phyloP scores from a whole-genome alignment of 1,284 basidiomycete species.

The Mrakiaceae sp. region DNA sequence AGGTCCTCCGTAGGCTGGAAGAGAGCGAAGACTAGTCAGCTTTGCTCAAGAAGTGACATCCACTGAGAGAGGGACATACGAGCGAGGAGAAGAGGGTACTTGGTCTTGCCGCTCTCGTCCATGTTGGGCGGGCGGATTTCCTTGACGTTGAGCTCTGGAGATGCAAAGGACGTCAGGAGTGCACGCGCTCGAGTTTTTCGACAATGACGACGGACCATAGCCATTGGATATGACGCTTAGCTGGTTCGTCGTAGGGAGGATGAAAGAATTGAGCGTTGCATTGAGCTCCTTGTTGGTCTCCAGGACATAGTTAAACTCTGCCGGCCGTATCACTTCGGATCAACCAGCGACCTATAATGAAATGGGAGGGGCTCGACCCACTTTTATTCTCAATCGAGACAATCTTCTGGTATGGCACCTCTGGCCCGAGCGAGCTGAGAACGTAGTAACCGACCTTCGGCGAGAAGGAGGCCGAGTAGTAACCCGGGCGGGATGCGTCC shows the following conservation, averaged over 20 bases:
- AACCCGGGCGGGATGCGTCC: conserved; percentile 49
- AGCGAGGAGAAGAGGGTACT: conserved; percentile 79
- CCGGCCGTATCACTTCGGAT: too few relatives aligned
- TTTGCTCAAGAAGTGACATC: not conserved
- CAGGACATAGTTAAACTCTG: conserved; percentile 53
- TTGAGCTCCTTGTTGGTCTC: conserved; percentile 65
- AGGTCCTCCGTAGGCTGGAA: conserved; percentile 46
- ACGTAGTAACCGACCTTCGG: conserved; percentile 75
- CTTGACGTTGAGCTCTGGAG: conserved; percentile 65
- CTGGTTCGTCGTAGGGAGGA: conserved; percentile 56
- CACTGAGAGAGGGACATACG: not conserved
- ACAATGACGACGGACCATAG: conserved; percentile 46
- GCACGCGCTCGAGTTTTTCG: conserved; percentile 13
- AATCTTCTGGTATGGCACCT: conserved; percentile 65
- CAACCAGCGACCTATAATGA: too few relatives aligned
- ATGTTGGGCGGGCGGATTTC: conserved; percentile 84
- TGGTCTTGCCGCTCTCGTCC: conserved; percentile 81
- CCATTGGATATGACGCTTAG: conserved; percentile 66
- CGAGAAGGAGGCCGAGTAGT: conserved; percentile 62
- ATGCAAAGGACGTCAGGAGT: not conserved
- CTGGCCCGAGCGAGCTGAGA: conserved; percentile 67
- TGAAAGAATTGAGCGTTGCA: conserved; percentile 55
- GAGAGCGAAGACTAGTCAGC: not conserved
- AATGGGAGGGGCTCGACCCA: too few relatives aligned
- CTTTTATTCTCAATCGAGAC: too few relatives aligned